Evolutionary conservation across 2,329 filamentous ascomycete genomes (phyloP), one percentile per base, ranked within the genome.

Genomic region (Penicillium sp.): DNA sequence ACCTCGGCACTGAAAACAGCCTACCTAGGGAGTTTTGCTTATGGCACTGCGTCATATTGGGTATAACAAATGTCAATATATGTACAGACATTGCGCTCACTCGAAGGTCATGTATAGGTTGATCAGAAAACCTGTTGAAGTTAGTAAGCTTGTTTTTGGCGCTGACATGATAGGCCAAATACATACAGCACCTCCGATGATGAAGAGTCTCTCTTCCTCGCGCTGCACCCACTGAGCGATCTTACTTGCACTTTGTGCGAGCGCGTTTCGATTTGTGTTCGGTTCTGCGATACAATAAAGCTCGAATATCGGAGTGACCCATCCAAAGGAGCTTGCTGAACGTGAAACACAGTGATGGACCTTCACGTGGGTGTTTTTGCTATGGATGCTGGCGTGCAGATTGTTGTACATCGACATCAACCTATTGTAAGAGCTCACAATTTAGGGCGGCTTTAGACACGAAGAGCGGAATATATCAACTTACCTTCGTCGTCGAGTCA

Each of bases 121-220:
- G 11, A 31, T 66, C 42, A 66, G 50, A 67, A 67, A 34, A 67
- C 63, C 65, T 67, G 42, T 10, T 45, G 1, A 14, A 32, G 14
- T 29, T 31, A 7, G 43, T 65, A 16, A 62, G 40, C 36, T 1
- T 32, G 18, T 43, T 16, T 7, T 9, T 21, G 4, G 10, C 13
- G 11, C 29, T 4, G 3, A 43, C 5, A 8, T 4, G 14, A 32
- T 9, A 31, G 4, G 18, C 13, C 18, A 40, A 42, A 29, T 41
- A 70, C 74, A 58, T 63, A 97, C 93, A 41, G 92, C 94, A n/a
- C 94, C 95, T 1, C 94, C 94, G 68, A 99, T 94, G 55, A 99
- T 96, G 69, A 99, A 99, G 5, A 97, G 78, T 53, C 94, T 81
- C 74, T 97, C 92, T 73, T 97, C 93, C 74, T 99, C 94, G 61